phyloP scores from a whole-genome alignment of 2,329 filamentous ascomycete genomes.

The Ophioceras dolichostomum region DNA sequence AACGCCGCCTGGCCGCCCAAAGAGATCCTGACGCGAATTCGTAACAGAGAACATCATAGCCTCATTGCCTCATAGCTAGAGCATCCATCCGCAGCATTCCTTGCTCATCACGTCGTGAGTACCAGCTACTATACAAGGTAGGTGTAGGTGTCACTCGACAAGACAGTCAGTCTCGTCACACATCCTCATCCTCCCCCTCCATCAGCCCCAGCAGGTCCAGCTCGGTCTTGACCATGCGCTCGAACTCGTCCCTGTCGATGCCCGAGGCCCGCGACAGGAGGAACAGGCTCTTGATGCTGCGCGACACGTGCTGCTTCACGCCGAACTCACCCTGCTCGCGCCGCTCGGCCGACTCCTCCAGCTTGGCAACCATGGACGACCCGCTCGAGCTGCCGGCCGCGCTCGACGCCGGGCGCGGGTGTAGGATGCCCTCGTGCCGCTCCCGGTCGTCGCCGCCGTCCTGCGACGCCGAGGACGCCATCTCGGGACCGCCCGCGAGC shows the following conservation, averaged over 20 bases:
- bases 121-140: too few species aligned
- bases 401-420: slow-evolving; percentile 43
- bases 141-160: too few species aligned
- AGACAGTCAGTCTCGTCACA: too few species aligned
- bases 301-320: slow-evolving; percentile 67
- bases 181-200: slow-evolving; percentile 34
- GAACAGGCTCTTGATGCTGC: slow-evolving; percentile 66
- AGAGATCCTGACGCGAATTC: too few species aligned
- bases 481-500: slow-evolving; percentile 28
- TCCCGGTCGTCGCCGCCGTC: slow-evolving; percentile 27
- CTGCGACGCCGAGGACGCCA: slow-evolving; percentile 19
- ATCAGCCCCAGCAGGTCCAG: slow-evolving; percentile 58
- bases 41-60: too few species aligned
- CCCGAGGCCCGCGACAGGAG: slow-evolving; percentile 57
- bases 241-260: slow-evolving; percentile 65
- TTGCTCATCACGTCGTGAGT: too few species aligned
- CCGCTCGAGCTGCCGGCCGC: slow-evolving; percentile 46
- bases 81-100: too few species aligned
- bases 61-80: too few species aligned
- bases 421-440: slow-evolving; percentile 25
- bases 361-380: slow-evolving; percentile 46
- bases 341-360: slow-evolving; percentile 42
- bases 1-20: too few species aligned
- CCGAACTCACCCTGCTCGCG: slow-evolving; percentile 57
- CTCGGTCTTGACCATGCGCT: slow-evolving; percentile 57